Conservation (phyloP, 768 basidiomycete species). For the Podaxis rugospora region DNA sequence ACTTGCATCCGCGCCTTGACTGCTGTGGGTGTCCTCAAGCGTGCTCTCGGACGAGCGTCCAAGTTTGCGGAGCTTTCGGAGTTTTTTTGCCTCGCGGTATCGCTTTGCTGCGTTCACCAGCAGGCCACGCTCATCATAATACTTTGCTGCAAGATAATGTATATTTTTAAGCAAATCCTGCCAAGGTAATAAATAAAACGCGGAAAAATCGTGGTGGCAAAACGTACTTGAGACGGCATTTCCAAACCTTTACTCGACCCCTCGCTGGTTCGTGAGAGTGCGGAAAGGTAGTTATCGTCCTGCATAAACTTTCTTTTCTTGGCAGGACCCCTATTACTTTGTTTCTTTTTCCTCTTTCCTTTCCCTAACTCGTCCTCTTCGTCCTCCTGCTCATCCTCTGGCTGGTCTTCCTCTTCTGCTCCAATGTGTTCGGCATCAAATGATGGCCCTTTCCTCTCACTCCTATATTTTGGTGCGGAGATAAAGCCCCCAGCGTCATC, state of each 20-base stretch:
- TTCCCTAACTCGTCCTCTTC: constrained; percentile 16
- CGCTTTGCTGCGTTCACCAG: constrained; percentile 46
- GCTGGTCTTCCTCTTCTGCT: constrained; percentile 13
- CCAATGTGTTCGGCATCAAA: background rate
- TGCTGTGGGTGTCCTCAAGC: constrained; percentile 13
- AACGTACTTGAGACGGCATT: constrained; percentile 4
- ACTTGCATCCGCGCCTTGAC: constrained; percentile 1
- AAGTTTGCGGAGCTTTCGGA: constrained; percentile 13
- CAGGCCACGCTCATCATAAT: constrained; percentile 61
- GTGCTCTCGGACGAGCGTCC: background rate
- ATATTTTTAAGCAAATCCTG: constrained; percentile 50
- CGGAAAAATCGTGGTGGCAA: constrained; percentile 3
- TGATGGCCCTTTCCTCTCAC: constrained; percentile 12
- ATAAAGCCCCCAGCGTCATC: constrained; percentile 55
- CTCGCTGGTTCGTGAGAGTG: background rate
- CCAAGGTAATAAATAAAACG: constrained; percentile 8
- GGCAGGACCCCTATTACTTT: constrained; percentile 12
- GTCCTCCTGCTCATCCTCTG: constrained; percentile 16
- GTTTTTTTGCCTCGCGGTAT: constrained; percentile 40
- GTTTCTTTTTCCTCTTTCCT: constrained; percentile 12
- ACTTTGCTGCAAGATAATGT: constrained; percentile 41
- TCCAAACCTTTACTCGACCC: background rate
- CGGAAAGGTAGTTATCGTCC: constrained; percentile 11
- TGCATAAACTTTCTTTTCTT: constrained; percentile 12
- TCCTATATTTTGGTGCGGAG: constrained; percentile 25